Base-by-base conservation (phyloP, 352 stramenopile species). In the Pythium brachiatum region DNA sequence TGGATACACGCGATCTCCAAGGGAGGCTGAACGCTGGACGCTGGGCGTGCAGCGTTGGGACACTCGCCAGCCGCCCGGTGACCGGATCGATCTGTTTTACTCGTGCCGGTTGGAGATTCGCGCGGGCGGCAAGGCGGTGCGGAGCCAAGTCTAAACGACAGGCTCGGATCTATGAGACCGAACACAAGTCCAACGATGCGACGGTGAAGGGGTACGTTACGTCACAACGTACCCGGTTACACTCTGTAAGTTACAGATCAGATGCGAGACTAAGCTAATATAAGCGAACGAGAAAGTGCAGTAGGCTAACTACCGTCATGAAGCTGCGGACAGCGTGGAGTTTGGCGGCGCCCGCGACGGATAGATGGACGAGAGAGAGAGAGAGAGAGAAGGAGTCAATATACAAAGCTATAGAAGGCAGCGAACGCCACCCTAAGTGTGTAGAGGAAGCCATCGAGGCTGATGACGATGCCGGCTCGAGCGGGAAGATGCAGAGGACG, bases 71-170 rank as follows among this genome's bases (percentile, higher is more conserved):
- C 18, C 20, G 51, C 13, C 21, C 31, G 32, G 21, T 21, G 7
- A 1, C 29, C 2, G 25, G 18, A 15, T 8, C 27, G 26, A 47
- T 57, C 57, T 43, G 57, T 52, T 34, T 48, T 47, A 11, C 16
- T 44, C 26, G 21, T 16, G 34, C 23, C 47, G 46, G 47, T 64
- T 64, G 38, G 57, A 64, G 57, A 64, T 64, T 64, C 57, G 41
- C 36, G 21, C 27, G 21, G 32, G 32, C 11, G 11, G 15, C 46
- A 27, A 3, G 11, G 2, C 21, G 3, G 23, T 7, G 7, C 27
- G 21, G 13, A 29, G 9, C 4, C 47, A 36, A 50, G 46, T 57
- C 57, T 32, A 39, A 51, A 62, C 3, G 44, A 18, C 7, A 39
- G 23, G n/a, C 7, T 21, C 56, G 31, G 31, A 60, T 62, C 56